Evolutionary conservation across 1,139 yeast species (phyloP).

Genomic region (Chernovozyma aurita): DNA sequence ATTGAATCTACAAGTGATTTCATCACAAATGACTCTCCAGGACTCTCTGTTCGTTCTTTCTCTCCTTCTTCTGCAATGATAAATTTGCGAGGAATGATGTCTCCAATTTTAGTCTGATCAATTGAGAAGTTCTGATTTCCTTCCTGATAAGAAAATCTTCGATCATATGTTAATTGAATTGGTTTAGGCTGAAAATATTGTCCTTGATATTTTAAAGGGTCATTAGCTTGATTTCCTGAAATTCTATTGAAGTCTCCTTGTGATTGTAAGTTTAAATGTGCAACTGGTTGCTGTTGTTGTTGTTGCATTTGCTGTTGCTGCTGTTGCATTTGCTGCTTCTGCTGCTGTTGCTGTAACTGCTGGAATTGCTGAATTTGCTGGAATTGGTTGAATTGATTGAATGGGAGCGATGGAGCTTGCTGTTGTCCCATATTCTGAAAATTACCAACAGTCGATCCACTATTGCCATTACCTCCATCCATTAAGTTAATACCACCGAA

Average conservation of each 20-base stretch:
- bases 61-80: background rate
- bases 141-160: slow-evolving; percentile 2
- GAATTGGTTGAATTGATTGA: slow-evolving; percentile 1
- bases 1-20: slow-evolving; percentile 43
- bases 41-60: slow-evolving; percentile 1
- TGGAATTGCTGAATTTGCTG: slow-evolving; percentile 6
- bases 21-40: slow-evolving; percentile 30
- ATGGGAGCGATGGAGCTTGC: background rate
- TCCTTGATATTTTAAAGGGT: slow-evolving; percentile 6
- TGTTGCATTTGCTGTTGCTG: slow-evolving; percentile 5
- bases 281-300: background rate
- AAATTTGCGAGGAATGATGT: slow-evolving; percentile 5
- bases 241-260: background rate
- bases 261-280: background rate
- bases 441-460: background rate
- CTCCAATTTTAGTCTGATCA: background rate
- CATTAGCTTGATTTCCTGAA: slow-evolving; percentile 2
- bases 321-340: slow-evolving; percentile 1
- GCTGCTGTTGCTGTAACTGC: slow-evolving; percentile 3
- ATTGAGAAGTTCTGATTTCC: background rate
- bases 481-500: no score
- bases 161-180: background rate
- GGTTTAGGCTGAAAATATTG: slow-evolving; percentile 6
- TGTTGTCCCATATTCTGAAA: background rate
- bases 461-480: background rate